phyloP scores from a whole-genome alignment of 2,329 filamentous ascomycete genomes.

The Kalaharituber pfeilii region DNA sequence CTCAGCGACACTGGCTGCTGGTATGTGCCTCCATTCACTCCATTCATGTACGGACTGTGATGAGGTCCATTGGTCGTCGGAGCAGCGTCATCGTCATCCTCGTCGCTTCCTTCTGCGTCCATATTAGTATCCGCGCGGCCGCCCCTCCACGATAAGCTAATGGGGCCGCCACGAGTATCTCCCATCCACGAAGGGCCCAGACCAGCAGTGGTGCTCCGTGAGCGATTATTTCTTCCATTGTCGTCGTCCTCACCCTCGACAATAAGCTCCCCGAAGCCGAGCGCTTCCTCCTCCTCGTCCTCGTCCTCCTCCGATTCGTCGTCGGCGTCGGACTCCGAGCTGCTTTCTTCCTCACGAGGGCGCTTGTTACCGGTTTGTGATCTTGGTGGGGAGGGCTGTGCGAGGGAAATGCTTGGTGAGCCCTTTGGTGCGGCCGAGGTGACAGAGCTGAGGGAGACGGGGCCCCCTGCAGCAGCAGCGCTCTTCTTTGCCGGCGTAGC shows the following conservation, averaged over 20 bases:
- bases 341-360: not conserved
- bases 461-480: not conserved
- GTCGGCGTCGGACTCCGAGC: not conserved
- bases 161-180: not conserved
- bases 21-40: slow-evolving; percentile 9
- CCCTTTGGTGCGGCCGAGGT: not conserved
- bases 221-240: not conserved
- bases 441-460: not conserved
- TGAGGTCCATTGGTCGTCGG: not conserved
- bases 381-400: not conserved
- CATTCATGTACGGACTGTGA: slow-evolving; percentile 4
- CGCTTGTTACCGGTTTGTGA: not conserved
- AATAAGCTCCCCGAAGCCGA: not conserved
- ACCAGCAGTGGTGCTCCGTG: not conserved
- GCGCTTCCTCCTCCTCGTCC: not conserved
- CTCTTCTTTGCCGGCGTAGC: not conserved
- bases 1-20: slow-evolving; percentile 4
- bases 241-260: not conserved
- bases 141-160: not conserved
- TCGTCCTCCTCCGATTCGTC: not conserved
- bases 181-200: not conserved
- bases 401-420: not conserved
- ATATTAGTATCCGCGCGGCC: not conserved
- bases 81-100: not conserved
- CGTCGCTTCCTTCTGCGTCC: not conserved